Percentiles rank a stretch among this genome's conserved stretches.
These are phyloP conservation scores for Cudoniella acicularis DNA, from an alignment of 495 filamentous ascomycete genomes.

Conservation along the genomic window DNA sequence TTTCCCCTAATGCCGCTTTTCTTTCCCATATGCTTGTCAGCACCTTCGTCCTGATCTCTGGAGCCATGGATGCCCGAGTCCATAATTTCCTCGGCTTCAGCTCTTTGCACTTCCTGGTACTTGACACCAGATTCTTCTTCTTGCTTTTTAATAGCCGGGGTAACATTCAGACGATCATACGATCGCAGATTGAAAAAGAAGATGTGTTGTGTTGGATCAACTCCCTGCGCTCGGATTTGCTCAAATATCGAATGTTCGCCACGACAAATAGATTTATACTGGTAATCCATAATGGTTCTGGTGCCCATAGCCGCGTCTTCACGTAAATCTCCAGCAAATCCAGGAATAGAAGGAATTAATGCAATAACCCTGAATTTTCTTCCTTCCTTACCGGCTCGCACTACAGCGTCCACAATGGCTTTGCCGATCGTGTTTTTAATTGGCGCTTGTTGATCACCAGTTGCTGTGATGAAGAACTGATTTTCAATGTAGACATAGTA, in stretches of 20 bases:
- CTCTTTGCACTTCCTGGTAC: constrained; percentile 81
- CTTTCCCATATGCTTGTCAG: constrained; percentile 22
- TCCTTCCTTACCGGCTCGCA: constrained; percentile 74
- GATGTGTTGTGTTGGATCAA: constrained; percentile 76
- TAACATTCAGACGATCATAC: constrained; percentile 87
- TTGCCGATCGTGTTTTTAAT: constrained; percentile 83
- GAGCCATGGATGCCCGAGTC: constrained; percentile 52
- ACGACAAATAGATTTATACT: constrained; percentile 91
- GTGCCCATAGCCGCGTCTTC: constrained; percentile 81
- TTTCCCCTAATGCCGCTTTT: neutral
- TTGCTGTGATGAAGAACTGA: constrained; percentile 97
- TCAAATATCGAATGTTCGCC: constrained; percentile 87
- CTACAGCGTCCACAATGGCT: constrained; percentile 85
- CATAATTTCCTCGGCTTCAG: constrained; percentile 83
- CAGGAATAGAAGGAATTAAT: constrained; percentile 84
- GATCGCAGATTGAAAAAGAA: constrained; percentile 90
- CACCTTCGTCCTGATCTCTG: constrained; percentile 21
- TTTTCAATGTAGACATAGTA: constrained; percentile 98
- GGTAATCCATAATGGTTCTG: constrained; percentile 96
- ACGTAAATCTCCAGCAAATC: constrained; percentile 87
- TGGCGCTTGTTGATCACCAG: constrained; percentile 78
- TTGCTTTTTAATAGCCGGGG: constrained; percentile 58
- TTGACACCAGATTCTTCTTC: constrained; percentile 76
- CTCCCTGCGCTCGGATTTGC: constrained; percentile 69
- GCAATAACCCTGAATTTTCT: constrained; percentile 91